Conservation (phyloP, 495 filamentous ascomycete genomes). For the Penicillium cosmopolitanum region DNA sequence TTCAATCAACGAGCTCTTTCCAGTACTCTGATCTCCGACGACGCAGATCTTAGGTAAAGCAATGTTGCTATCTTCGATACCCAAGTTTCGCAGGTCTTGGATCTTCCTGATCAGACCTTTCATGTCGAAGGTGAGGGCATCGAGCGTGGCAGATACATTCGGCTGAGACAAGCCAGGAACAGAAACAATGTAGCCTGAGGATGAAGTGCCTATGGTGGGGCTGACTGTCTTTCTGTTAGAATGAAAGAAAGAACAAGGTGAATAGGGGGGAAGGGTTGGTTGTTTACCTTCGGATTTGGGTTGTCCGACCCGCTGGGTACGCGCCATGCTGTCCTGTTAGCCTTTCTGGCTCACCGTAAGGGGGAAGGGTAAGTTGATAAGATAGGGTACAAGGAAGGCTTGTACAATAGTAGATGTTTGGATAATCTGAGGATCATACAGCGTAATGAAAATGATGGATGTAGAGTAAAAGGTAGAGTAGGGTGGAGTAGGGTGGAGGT, state of each 20-base stretch:
- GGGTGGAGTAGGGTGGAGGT: not conserved
- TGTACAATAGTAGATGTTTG: no score
- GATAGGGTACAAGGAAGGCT: no score
- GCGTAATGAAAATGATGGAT: not conserved
- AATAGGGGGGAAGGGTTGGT: no score
- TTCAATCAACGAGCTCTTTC: slow-evolving; percentile 81
- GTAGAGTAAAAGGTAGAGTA: not conserved
- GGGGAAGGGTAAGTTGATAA: no score
- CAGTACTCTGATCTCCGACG: slow-evolving; percentile 79
- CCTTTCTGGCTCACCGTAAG: no score
- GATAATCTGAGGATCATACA: no score
- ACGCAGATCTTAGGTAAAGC: slow-evolving; percentile 75
- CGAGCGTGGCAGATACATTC: slow-evolving; percentile 21
- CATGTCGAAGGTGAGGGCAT: slow-evolving; percentile 43
- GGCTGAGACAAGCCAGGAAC: not conserved
- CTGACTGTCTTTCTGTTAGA: no score
- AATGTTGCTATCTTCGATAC: slow-evolving; percentile 58
- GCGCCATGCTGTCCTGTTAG: no score
- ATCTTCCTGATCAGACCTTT: slow-evolving; percentile 49
- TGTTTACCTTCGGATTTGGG: no score
- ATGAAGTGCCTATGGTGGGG: no score
- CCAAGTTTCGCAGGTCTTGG: slow-evolving; percentile 49
- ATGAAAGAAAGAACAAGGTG: no score
- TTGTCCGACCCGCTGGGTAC: no score
- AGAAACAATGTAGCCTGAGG: not conserved